Evolutionary conservation across 176 grass and related monocot species (phyloP).

Genomic region (Aegilops speltoides): DNA sequence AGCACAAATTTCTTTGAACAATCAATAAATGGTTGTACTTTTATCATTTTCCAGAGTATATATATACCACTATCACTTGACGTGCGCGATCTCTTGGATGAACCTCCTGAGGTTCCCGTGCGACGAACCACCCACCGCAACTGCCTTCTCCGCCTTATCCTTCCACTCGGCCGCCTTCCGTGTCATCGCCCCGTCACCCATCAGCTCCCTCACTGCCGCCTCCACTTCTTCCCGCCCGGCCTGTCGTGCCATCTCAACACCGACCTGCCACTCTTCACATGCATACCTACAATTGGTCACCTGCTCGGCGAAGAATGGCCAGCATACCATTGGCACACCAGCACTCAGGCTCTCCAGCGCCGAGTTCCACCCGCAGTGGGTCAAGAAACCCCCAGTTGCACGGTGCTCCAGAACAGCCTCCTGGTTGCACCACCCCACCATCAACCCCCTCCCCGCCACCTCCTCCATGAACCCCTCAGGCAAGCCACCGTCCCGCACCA

Average conservation of each 20-base stretch:
- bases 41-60: no score
- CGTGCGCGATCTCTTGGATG: not conserved
- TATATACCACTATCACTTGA: no score
- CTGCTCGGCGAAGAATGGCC: constrained; percentile 49
- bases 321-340: constrained; percentile 45
- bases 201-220: not conserved
- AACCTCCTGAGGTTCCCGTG: not conserved
- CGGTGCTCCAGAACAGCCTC: not conserved
- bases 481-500: constrained; percentile 21
- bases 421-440: not conserved
- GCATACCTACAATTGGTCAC: constrained; percentile 44
- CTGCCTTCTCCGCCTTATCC: not conserved
- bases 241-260: not conserved
- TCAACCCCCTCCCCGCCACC: not conserved
- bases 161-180: not conserved
- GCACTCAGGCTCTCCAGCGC: not conserved
- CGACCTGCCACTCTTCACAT: constrained; percentile 28
- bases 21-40: no score
- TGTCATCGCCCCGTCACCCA: not conserved
- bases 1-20: no score
- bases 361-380: not conserved
- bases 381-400: not conserved
- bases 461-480: not conserved
- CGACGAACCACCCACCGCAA: not conserved
- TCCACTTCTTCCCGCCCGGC: not conserved